Percentiles rank a stretch among this genome's conserved stretches.
These are phyloP conservation scores for Backusella liffmaniae DNA, from an alignment of 192 early-diverging fungal species.

Conservation along the genomic window DNA sequence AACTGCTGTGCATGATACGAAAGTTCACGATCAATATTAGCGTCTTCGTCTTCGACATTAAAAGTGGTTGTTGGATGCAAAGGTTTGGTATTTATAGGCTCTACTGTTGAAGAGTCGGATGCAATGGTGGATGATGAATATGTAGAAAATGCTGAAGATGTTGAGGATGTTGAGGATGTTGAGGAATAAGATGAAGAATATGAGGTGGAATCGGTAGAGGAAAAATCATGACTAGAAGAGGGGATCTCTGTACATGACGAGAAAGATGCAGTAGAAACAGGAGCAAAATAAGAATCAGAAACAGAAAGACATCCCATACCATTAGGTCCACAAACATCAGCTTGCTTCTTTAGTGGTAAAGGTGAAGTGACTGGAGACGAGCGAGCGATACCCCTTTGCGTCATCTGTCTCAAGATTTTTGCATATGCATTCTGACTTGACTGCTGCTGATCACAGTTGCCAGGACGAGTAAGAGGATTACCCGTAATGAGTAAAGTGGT, in stretches of 20 bases:
- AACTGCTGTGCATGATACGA: conserved; percentile 29
- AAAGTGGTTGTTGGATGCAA: neutral
- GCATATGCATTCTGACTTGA: conserved; percentile 17
- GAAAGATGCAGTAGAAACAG: neutral
- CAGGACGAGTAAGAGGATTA: conserved; percentile 47
- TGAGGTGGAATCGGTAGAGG: neutral
- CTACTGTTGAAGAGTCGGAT: neutral
- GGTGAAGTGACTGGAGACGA: neutral
- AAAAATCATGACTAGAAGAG: neutral
- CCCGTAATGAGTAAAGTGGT: conserved; percentile 51
- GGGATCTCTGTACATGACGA: neutral
- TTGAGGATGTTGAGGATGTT: neutral
- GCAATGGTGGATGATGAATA: neutral
- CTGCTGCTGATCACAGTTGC: conserved; percentile 23
- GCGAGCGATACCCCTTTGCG: conserved; percentile 23
- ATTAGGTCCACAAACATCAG: conserved; percentile 20
- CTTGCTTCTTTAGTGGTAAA: neutral
- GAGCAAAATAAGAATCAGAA: neutral
- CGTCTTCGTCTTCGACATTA: conserved; percentile 26
- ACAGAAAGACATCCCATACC: conserved; percentile 21
- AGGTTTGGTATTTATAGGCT: neutral
- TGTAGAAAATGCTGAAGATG: neutral
- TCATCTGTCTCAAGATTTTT: conserved; percentile 19
- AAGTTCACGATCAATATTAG: conserved; percentile 32
- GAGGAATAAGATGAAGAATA: neutral